These are phyloP conservation scores for Globisporangium nodosum DNA, from an alignment of 352 stramenopile genomes.

Conservation along the genomic window DNA sequence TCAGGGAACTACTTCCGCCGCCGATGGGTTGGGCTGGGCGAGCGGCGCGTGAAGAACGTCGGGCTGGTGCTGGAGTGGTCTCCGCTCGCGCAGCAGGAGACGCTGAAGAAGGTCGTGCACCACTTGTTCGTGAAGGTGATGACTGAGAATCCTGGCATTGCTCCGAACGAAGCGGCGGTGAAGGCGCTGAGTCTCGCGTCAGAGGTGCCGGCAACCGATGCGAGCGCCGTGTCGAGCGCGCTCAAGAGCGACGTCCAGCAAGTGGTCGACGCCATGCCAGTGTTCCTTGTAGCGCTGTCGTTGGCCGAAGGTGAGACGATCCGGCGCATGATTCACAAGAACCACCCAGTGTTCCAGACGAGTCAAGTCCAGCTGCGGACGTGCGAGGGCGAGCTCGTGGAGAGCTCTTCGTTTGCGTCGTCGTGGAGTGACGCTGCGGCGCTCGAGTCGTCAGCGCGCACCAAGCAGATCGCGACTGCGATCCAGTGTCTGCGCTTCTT, in stretches of 20 bases:
- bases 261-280: conserved; percentile 31
- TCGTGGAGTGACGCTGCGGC: conserved; percentile 28
- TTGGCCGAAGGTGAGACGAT: conserved; percentile 97
- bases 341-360: conserved; percentile 65
- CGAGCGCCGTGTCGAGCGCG: conserved; percentile 14
- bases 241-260: conserved; percentile 40
- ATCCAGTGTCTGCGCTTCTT: conserved; percentile 95
- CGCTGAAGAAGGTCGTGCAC: conserved; percentile 61
- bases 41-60: conserved; percentile 87
- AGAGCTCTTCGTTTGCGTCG: conserved; percentile 71
- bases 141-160: conserved; percentile 23
- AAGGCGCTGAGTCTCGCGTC: conserved; percentile 31
- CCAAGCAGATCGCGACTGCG: conserved; percentile 37
- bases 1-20: conserved; percentile 89
- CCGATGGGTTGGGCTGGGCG: conserved; percentile 82
- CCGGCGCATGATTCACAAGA: conserved; percentile 93
- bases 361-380: conserved; percentile 71
- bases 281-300: conserved; percentile 94
- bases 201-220: conserved; percentile 18
- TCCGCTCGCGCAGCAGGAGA: conserved; percentile 63
- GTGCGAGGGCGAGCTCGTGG: conserved; percentile 74
- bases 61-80: conserved; percentile 87
- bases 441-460: conserved; percentile 5
- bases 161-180: conserved; percentile 68
- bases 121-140: conserved; percentile 59